Evolutionary conservation across 371 early-diverging fungal species (phyloP).

Genomic region (Mucor mucedo): DNA sequence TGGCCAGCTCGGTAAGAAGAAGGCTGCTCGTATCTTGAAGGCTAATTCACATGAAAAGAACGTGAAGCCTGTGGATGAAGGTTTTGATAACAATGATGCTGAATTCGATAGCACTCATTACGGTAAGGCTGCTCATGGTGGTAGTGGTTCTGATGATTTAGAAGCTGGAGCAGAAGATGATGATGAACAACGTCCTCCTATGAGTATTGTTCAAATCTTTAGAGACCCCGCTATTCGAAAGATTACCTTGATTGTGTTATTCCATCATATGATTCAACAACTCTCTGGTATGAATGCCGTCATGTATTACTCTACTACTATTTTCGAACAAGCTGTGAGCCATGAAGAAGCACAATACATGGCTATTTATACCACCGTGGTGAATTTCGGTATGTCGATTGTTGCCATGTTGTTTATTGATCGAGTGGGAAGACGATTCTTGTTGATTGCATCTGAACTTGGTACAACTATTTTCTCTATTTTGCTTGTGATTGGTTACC

Average conservation of each 20-base stretch:
- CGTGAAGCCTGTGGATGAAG: slow-evolving; percentile 22
- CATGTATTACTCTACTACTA: slow-evolving; percentile 78
- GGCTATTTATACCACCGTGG: slow-evolving; percentile 62
- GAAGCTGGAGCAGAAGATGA: slow-evolving; percentile 12
- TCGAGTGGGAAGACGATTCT: slow-evolving; percentile 34
- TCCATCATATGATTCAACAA: slow-evolving; percentile 72
- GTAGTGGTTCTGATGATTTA: slow-evolving; percentile 5
- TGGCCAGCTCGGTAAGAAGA: slow-evolving; percentile 22
- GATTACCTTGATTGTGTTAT: slow-evolving; percentile 56
- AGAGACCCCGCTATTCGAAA: slow-evolving; percentile 53
- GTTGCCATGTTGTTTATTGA: slow-evolving; percentile 56
- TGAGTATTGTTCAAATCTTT: slow-evolving; percentile 46
- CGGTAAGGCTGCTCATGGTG: not conserved
- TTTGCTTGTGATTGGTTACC: slow-evolving; percentile 64
- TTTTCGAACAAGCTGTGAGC: slow-evolving; percentile 55
- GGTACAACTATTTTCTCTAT: slow-evolving; percentile 65
- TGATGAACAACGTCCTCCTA: slow-evolving; percentile 30
- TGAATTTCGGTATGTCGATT: slow-evolving; percentile 66
- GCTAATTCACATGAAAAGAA: slow-evolving; percentile 25
- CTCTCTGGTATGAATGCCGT: slow-evolving; percentile 88
- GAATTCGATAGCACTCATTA: not conserved
- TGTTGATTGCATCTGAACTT: slow-evolving; percentile 66
- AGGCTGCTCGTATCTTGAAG: slow-evolving; percentile 22
- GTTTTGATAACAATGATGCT: slow-evolving; percentile 19
- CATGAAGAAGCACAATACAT: slow-evolving; percentile 59